Conservation (phyloP, 345 rosid genomes). For the Barbarea vulgaris region DNA sequence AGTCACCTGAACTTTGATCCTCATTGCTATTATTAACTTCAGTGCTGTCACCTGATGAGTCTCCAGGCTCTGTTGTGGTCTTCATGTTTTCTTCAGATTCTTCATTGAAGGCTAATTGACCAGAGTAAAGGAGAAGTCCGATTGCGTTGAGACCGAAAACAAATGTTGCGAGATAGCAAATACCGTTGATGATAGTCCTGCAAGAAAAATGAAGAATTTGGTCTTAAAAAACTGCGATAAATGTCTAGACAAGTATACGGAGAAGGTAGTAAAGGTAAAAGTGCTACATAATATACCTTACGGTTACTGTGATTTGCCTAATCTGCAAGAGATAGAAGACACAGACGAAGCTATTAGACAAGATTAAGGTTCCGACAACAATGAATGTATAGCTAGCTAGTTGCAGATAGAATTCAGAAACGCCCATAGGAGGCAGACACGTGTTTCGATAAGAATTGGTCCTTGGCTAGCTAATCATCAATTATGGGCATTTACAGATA, state of each 20-base stretch:
- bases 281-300: slow-evolving; percentile 54
- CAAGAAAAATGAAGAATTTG: not conserved
- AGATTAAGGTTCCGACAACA: slow-evolving; percentile 4
- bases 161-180: slow-evolving; percentile 93
- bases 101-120: slow-evolving; percentile 53
- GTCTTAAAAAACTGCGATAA: slow-evolving; percentile 7
- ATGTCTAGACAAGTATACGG: slow-evolving; percentile 14
- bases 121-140: slow-evolving; percentile 79
- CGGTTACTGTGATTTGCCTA: slow-evolving; percentile 80
- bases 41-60: slow-evolving; percentile 35
- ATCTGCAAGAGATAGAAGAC: slow-evolving; percentile 55
- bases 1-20: slow-evolving; percentile 55
- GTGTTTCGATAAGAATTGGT: not conserved
- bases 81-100: slow-evolving; percentile 49
- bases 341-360: slow-evolving; percentile 15
- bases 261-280: not conserved
- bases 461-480: not conserved
- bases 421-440: not conserved
- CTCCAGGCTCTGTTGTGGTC: slow-evolving; percentile 43
- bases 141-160: slow-evolving; percentile 82
- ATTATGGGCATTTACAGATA: slow-evolving; percentile 6
- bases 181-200: slow-evolving; percentile 88
- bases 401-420: not conserved
- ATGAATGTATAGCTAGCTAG: slow-evolving; percentile 10
- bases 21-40: slow-evolving; percentile 46